Evolutionary conservation across 768 basidiomycete species (phyloP).

Genomic region (Trametes villosa): DNA sequence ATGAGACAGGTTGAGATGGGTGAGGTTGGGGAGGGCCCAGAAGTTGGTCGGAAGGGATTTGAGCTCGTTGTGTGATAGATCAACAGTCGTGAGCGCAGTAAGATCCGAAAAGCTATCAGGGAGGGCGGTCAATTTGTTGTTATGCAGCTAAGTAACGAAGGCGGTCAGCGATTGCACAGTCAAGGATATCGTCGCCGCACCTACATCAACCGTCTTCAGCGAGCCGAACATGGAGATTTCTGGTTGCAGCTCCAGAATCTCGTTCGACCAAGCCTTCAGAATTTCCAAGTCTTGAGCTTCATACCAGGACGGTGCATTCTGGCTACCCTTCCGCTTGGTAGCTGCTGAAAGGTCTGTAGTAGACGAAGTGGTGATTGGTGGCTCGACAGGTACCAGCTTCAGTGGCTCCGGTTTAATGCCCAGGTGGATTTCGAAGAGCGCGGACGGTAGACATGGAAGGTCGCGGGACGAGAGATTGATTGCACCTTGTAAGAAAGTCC

Average conservation of each 20-base stretch:
- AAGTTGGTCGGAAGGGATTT: slow-evolving; percentile 63
- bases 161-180: slow-evolving; percentile 7
- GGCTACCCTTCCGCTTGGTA: slow-evolving; percentile 43
- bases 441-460: slow-evolving; percentile 74
- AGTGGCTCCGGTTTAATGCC: slow-evolving; percentile 74
- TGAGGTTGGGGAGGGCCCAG: slow-evolving; percentile 70
- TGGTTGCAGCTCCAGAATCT: slow-evolving; percentile 76
- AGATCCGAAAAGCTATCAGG: slow-evolving; percentile 74
- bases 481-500: slow-evolving; percentile 51
- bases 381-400: slow-evolving; percentile 65
- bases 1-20: slow-evolving; percentile 70
- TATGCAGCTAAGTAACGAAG: slow-evolving; percentile 60
- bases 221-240: slow-evolving; percentile 87
- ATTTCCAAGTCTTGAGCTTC: slow-evolving; percentile 79
- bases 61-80: slow-evolving; percentile 76
- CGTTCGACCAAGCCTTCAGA: slow-evolving; percentile 81
- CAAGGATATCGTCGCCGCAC: slow-evolving; percentile 33
- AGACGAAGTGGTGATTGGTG: slow-evolving; percentile 46
- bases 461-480: slow-evolving; percentile 78
- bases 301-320: slow-evolving; percentile 70
- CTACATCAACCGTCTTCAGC: slow-evolving; percentile 76
- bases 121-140: slow-evolving; percentile 65
- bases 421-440: slow-evolving; percentile 80
- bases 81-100: slow-evolving; percentile 64
- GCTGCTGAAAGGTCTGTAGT: slow-evolving; percentile 33